phyloP scores from a whole-genome alignment of 139 green algal genomes.

The Spirogloea muscicola region DNA sequence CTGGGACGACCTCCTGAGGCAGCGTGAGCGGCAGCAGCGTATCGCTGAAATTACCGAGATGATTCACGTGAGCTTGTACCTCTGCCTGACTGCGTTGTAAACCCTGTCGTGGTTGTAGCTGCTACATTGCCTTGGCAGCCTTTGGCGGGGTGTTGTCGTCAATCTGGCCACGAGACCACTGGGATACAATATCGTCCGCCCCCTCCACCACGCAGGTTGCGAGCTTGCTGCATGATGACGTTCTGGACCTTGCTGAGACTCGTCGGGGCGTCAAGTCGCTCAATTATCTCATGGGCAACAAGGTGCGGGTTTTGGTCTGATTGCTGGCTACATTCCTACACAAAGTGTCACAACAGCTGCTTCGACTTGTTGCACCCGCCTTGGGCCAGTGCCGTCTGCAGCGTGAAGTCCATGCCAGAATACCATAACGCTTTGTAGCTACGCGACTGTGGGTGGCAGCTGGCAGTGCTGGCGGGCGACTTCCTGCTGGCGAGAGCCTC shows the following conservation, averaged over 20 bases:
- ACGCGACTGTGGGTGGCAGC: slow-evolving; percentile 9
- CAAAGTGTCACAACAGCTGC: too few species aligned
- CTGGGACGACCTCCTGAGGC: too few species aligned
- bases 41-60: slow-evolving; percentile 96
- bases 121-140: neutral
- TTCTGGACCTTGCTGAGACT: slow-evolving; percentile 85
- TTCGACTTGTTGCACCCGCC: too few species aligned
- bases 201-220: slow-evolving; percentile 55
- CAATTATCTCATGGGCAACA: slow-evolving; percentile 82
- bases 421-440: too few species aligned
- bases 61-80: slow-evolving; percentile 89
- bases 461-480: slow-evolving; percentile 94
- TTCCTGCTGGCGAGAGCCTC: slow-evolving; percentile 93
- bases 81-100: too few species aligned
- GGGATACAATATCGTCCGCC: neutral
- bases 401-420: too few species aligned
- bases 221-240: slow-evolving; percentile 84
- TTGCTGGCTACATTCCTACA: too few species aligned
- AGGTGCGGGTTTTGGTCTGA: slow-evolving; percentile 46
- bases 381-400: too few species aligned
- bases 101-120: too few species aligned
- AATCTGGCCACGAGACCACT: neutral
- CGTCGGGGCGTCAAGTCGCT: slow-evolving; percentile 76
- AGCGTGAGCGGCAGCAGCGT: slow-evolving; percentile 79
- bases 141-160: neutral